Base-by-base conservation (phyloP, 1,139 yeast genomes). In the Yamadazyma aaseri region DNA sequence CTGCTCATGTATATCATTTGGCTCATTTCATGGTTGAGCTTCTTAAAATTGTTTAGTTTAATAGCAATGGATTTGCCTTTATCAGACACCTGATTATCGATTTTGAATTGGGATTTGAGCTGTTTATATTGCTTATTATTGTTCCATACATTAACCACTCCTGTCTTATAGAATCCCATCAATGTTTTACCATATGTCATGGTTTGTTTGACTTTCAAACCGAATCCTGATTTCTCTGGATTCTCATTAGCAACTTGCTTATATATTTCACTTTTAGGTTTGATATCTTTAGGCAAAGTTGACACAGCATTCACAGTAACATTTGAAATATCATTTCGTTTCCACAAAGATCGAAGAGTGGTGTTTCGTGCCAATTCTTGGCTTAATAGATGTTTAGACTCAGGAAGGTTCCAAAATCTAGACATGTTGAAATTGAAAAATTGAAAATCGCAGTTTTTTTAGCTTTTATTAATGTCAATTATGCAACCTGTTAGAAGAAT, bases 401-500 rank as follows among this genome's bases (percentile, higher is more conserved):
- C 26, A 11, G 35, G 36, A 4, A 28, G 7, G 12, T 14, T 27
- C 39, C 40, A 36, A 23, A 36, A 33, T 15, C 32, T 26, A 11
- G 17, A 18, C 28, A 23, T 12, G 9, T 10, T 18, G 22, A 9
- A 28, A 11, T 15, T 28, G 20, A 9, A 26, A 26, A 16, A 15
- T 16, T 26, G 11, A 6, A 22, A 22, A 10, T 26, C 20, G 29
- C 29, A 26, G 8, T 26, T 16, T 22, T 22, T 6, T 6, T 9
- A 12, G 27, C 6, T 22, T n/a, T 22, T 6, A 5, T 11, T 14
- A 14, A 25, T 25, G 27, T 25, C 27, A 11, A 11, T 12, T 7
- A 39, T 34, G 35, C 48, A 42, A 9, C 85, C 85, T 4, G 58
- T 57, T 3, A 70, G 79, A 49, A 62, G 94, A 36, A 70, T 90